These are phyloP conservation scores for Aspergillus carlsbadensis DNA, from an alignment of 495 filamentous ascomycete genomes.

Conservation along the genomic window DNA sequence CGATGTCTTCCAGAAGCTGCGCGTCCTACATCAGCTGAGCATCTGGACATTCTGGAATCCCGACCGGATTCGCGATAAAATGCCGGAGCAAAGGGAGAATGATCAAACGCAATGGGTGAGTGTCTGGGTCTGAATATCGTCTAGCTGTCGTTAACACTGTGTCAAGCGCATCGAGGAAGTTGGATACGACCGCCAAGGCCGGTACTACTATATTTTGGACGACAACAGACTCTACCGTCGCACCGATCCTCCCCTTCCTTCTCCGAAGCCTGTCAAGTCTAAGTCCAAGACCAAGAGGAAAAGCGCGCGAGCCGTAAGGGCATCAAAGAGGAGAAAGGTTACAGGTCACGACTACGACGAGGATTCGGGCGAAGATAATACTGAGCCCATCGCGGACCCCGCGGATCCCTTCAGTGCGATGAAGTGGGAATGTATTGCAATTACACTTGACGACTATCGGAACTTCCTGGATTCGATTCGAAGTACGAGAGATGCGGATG, in stretches of 20 bases:
- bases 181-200: conserved; percentile 82
- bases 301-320: conserved; percentile 65
- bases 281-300: conserved; percentile 78
- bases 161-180: conserved; percentile 86
- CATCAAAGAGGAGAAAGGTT: conserved; percentile 70
- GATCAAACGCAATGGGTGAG: conserved; percentile 86
- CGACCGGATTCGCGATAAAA: conserved; percentile 80
- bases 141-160: conserved; percentile 2
- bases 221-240: conserved; percentile 90
- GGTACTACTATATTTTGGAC: conserved; percentile 85
- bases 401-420: conserved; percentile 54
- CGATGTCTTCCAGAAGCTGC: conserved; percentile 83
- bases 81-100: conserved; percentile 75
- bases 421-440: conserved; percentile 90
- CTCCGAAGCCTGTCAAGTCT: conserved; percentile 57
- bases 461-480: conserved; percentile 67
- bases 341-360: conserved; percentile 51
- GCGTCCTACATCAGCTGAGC: conserved; percentile 85
- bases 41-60: conserved; percentile 85
- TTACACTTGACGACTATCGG: conserved; percentile 74
- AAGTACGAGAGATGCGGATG: conserved; percentile 75
- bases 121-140: neutral
- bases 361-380: conserved; percentile 53
- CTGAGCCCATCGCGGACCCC: conserved; percentile 34
- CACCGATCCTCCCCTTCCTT: conserved; percentile 64